Percentiles rank a stretch among this genome's conserved stretches.
phyloP scores from a whole-genome alignment of 345 rosid genomes.

The Trapa bicornis region DNA sequence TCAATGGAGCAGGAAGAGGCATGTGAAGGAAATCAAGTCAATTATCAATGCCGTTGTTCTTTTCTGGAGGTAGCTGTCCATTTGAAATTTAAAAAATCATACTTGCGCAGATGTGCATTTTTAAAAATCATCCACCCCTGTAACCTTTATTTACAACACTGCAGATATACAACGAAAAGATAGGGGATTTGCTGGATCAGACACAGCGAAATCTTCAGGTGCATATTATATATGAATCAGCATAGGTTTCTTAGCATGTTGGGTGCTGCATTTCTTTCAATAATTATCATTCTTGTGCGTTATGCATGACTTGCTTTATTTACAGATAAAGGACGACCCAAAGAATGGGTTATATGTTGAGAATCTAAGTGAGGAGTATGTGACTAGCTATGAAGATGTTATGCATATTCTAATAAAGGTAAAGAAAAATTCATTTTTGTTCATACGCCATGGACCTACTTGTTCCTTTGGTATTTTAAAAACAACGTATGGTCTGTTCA shows the following conservation, averaged over 20 bases:
- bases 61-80: constrained; percentile 64
- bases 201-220: constrained; percentile 91
- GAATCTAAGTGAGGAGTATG: constrained; percentile 81
- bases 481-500: not conserved
- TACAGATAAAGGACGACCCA: constrained; percentile 70
- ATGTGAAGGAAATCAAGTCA: constrained; percentile 53
- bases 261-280: not conserved
- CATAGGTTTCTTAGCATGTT: constrained; percentile 5
- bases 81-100: not conserved
- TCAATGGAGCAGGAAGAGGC: constrained; percentile 53
- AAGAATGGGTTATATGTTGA: constrained; percentile 74
- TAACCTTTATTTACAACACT: constrained; percentile 5
- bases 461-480: not conserved
- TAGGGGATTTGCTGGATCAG: constrained; percentile 88
- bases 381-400: constrained; percentile 67
- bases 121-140: not conserved
- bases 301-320: constrained; percentile 6
- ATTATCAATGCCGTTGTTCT: constrained; percentile 93
- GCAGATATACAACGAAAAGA: constrained; percentile 83
- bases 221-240: not conserved
- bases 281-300: not conserved
- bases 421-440: not conserved
- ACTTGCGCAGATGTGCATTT: not conserved
- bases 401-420: constrained; percentile 89
- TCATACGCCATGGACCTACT: not conserved